Evolutionary conservation across 495 filamentous ascomycete genomes (phyloP).

Genomic region (Lasiosphaeria ovina): DNA sequence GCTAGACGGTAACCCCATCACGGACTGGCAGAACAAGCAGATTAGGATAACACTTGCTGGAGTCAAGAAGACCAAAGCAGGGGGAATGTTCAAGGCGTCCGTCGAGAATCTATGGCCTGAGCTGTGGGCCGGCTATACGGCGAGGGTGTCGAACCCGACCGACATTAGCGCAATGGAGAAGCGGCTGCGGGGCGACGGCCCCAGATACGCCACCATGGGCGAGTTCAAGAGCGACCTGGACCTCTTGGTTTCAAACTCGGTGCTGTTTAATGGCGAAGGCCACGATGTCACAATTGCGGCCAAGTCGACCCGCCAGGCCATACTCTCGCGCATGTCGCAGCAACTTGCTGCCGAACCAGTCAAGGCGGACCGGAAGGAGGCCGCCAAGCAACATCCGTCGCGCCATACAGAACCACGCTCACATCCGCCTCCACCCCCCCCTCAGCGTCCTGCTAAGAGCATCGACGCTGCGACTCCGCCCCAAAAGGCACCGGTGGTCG

Average conservation of each 20-base stretch:
- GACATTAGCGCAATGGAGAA: conserved; percentile 79
- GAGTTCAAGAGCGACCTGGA: conserved; percentile 69
- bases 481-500: conserved; percentile 36
- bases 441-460: conserved; percentile 28
- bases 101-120: conserved; percentile 57
- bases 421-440: conserved; percentile 39
- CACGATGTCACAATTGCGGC: conserved; percentile 69
- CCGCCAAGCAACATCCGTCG: conserved; percentile 47
- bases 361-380: conserved; percentile 55
- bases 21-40: conserved; percentile 46
- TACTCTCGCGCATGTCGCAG: conserved; percentile 59
- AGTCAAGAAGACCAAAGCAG: conserved; percentile 77
- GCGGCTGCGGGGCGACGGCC: conserved; percentile 67
- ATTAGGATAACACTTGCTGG: conserved; percentile 58
- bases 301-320: conserved; percentile 54
- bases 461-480: conserved; percentile 22
- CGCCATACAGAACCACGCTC: conserved; percentile 43
- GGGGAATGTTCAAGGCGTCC: conserved; percentile 67
- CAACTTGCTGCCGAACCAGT: conserved; percentile 48
- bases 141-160: conserved; percentile 72
- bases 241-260: conserved; percentile 71
- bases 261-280: conserved; percentile 75
- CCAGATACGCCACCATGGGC: conserved; percentile 60
- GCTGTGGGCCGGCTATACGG: conserved; percentile 62
- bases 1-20: conserved; percentile 37